A percentile compares a stretch with the other conserved stretches of the same genome.
Evolutionary conservation across 2,329 filamentous ascomycete genomes (phyloP).

Genomic region (Ophiostoma ips): DNA sequence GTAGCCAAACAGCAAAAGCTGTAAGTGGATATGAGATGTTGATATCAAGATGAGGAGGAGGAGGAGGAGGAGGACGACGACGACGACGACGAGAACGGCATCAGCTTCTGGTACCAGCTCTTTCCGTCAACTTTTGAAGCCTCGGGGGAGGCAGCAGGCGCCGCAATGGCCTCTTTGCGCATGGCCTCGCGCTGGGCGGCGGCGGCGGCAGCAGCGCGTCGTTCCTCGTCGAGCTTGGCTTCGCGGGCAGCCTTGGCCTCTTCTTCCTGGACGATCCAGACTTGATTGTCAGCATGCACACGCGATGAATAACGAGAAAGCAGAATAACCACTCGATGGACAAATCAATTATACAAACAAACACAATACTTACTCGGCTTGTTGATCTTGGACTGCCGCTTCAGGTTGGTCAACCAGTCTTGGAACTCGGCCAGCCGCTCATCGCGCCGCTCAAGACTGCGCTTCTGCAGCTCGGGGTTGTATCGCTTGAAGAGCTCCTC

Average conservation of each 20-base stretch:
- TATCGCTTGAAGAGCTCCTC: constrained; percentile 88
- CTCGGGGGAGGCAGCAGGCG: constrained; percentile 11
- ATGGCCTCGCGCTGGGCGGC: constrained; percentile 33
- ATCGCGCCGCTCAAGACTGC: constrained; percentile 65
- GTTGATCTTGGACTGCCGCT: constrained; percentile 79
- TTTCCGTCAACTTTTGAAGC: not conserved
- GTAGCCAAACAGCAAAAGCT: too few species aligned
- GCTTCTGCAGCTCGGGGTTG: constrained; percentile 85
- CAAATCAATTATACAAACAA: not conserved
- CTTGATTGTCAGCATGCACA: constrained; percentile 18
- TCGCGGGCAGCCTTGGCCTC: constrained; percentile 30
- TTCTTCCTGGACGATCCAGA: constrained; percentile 38
- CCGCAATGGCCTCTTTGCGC: constrained; percentile 31
- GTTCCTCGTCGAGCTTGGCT: constrained; percentile 22
- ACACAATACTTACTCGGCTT: constrained; percentile 58
- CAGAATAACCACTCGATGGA: too few species aligned
- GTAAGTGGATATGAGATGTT: not conserved
- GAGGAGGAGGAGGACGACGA: too few species aligned
- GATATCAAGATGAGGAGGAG: not conserved
- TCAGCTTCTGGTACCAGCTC: not conserved
- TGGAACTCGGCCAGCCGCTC: constrained; percentile 77
- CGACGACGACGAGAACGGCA: not conserved
- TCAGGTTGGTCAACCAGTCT: constrained; percentile 69
- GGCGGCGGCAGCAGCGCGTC: constrained; percentile 27
- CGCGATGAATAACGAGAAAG: too few species aligned